Conservation (phyloP, 202 grass and related monocot genomes). For the Zizania palustris region DNA sequence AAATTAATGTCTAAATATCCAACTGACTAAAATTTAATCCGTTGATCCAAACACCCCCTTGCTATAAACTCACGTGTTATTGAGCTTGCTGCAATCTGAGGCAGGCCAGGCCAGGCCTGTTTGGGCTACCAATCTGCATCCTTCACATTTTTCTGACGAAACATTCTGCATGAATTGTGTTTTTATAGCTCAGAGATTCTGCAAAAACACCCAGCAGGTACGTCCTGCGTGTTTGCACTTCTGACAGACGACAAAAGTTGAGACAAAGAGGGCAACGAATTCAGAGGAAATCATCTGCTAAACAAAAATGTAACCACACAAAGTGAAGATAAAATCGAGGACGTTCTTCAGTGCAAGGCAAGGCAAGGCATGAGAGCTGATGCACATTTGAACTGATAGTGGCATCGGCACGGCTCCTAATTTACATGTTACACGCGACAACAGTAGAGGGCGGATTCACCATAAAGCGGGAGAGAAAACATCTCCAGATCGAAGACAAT, state of each 20-base stretch:
- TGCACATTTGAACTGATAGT: slow-evolving; percentile 6
- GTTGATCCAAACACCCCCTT: too few species aligned
- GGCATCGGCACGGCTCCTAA: slow-evolving; percentile 19
- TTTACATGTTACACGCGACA: slow-evolving; percentile 33
- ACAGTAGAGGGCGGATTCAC: slow-evolving; percentile 17
- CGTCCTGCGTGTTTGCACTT: background rate
- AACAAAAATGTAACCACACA: background rate
- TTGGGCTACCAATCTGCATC: slow-evolving; percentile 33
- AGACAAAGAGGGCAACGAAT: background rate
- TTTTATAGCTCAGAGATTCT: too few species aligned
- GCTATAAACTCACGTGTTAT: too few species aligned
- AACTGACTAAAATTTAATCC: too few species aligned
- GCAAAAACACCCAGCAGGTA: background rate
- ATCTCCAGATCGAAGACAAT: slow-evolving; percentile 16
- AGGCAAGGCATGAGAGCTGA: slow-evolving; percentile 21
- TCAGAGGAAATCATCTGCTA: background rate
- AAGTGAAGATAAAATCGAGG: background rate
- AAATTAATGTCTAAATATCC: too few species aligned
- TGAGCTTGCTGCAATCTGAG: background rate
- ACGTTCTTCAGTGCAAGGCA: background rate
- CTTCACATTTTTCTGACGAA: background rate
- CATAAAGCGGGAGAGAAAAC: slow-evolving; percentile 24
- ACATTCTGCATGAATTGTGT: slow-evolving; percentile 9
- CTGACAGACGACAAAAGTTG: background rate
- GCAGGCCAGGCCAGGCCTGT: too few species aligned